A percentile compares a stretch with the other conserved stretches of the same genome.
Evolutionary conservation across 2,329 filamentous ascomycete genomes (phyloP).

Genomic region (Sarocladiaceae sp.): DNA sequence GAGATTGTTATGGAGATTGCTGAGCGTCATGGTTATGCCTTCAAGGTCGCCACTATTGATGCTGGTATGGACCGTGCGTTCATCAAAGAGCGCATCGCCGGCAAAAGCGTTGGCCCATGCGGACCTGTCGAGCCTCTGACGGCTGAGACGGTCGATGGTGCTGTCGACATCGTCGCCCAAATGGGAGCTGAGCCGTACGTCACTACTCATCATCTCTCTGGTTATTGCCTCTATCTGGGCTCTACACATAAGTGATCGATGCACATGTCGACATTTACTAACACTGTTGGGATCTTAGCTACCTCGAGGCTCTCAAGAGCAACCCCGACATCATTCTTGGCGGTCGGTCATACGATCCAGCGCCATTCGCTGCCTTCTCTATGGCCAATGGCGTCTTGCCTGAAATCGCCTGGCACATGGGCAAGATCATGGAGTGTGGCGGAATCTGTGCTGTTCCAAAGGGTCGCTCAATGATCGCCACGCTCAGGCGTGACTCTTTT

Average conservation of each 20-base stretch:
- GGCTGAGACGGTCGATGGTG: constrained; percentile 14
- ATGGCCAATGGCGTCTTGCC: constrained; percentile 23
- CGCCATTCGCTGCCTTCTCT: constrained; percentile 34
- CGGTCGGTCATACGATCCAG: constrained; percentile 33
- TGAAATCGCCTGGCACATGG: constrained; percentile 43
- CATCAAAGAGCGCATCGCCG: constrained; percentile 22
- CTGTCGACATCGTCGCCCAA: constrained; percentile 18
- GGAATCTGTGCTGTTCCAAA: constrained; percentile 43
- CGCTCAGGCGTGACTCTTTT: constrained; percentile 38
- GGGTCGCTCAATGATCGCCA: constrained; percentile 33
- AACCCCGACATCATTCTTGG: constrained; percentile 26
- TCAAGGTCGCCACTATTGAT: constrained; percentile 28
- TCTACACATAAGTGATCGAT: too few species aligned
- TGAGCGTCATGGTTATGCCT: constrained; percentile 19
- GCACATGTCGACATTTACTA: too few species aligned
- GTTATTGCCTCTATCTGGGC: too few species aligned
- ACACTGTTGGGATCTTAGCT: constrained; percentile 12
- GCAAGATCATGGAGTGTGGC: constrained; percentile 51
- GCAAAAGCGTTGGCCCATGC: constrained; percentile 22
- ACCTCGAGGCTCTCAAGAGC: constrained; percentile 15
- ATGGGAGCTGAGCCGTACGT: constrained; percentile 20
- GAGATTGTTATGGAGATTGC: constrained; percentile 31
- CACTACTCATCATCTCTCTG: too few species aligned
- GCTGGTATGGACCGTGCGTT: constrained; percentile 25
- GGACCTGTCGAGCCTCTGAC: constrained; percentile 29